phyloP scores from a whole-genome alignment of 139 green algal genomes.

The Chlamydomonas urium region DNA sequence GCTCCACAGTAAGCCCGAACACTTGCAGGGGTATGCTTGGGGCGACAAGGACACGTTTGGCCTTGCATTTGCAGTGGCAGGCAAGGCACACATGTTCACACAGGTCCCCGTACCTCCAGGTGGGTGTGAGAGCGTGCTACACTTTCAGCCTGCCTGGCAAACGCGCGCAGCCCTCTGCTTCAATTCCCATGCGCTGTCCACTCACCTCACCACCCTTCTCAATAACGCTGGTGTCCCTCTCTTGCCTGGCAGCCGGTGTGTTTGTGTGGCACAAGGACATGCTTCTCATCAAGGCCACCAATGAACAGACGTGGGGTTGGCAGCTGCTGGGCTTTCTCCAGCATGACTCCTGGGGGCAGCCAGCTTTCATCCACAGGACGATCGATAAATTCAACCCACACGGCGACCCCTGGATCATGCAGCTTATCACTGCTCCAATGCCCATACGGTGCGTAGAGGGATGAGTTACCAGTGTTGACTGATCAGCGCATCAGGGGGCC shows the following conservation, averaged over 20 bases:
- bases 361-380: conserved; percentile 47
- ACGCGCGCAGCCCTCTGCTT: too few relatives aligned
- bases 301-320: conserved; percentile 17
- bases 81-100: conserved; percentile 42
- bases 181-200: too few relatives aligned
- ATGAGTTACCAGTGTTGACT: too few relatives aligned
- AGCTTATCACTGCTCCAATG: conserved; percentile 34
- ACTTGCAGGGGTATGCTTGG: not conserved
- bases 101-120: conserved; percentile 35
- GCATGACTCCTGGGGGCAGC: conserved; percentile 19
- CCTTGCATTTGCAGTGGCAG: conserved; percentile 44
- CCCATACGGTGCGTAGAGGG: conserved; percentile 21
- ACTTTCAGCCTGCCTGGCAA: too few relatives aligned
- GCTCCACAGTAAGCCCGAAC: too few relatives aligned
- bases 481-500: too few relatives aligned
- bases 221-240: too few relatives aligned
- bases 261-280: conserved; percentile 24
- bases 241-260: conserved; percentile 20
- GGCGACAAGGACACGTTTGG: conserved; percentile 52
- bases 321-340: conserved; percentile 43
- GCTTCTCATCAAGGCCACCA: conserved; percentile 31
- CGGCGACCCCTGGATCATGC: not conserved
- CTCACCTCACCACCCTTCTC: too few relatives aligned
- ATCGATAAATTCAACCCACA: conserved; percentile 28
- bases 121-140: too few relatives aligned